phyloP scores from a whole-genome alignment of 2,329 filamentous ascomycete genomes.

The Alternaria sp. region DNA sequence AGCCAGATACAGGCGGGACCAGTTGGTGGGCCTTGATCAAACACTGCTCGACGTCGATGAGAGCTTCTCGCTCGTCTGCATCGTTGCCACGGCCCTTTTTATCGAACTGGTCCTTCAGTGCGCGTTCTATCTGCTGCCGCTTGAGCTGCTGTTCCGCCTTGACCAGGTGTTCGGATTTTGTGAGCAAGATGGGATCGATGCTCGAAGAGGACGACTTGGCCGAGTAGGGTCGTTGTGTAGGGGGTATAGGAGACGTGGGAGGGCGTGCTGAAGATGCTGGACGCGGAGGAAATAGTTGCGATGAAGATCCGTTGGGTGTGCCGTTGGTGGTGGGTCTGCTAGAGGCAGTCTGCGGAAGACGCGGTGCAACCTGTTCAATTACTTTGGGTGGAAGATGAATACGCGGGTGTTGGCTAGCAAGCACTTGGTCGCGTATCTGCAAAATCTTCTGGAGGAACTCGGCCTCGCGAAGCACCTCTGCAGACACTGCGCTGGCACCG shows the following conservation, averaged over 20 bases:
- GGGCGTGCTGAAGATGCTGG: conserved; percentile 37
- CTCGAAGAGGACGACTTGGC: conserved; percentile 63
- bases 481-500: conserved; percentile 46
- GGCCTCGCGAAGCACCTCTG: conserved; percentile 51
- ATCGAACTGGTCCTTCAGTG: conserved; percentile 78
- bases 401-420: conserved; percentile 75
- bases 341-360: conserved; percentile 35
- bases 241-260: conserved; percentile 28
- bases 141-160: conserved; percentile 81
- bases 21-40: conserved; percentile 69
- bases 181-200: conserved; percentile 82
- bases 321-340: conserved; percentile 42
- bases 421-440: conserved; percentile 78
- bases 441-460: conserved; percentile 77
- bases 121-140: conserved; percentile 79
- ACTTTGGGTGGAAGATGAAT: conserved; percentile 64
- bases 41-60: conserved; percentile 52
- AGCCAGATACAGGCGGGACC: conserved; percentile 71
- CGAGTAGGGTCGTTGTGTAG: conserved; percentile 41
- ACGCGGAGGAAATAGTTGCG: conserved; percentile 37
- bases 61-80: conserved; percentile 54
- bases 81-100: conserved; percentile 60
- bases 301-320: conserved; percentile 33
- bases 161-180: conserved; percentile 84
- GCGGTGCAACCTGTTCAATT: conserved; percentile 51